Base-by-base conservation (phyloP, 306 rosid genomes). In the Vigna mungo region DNA sequence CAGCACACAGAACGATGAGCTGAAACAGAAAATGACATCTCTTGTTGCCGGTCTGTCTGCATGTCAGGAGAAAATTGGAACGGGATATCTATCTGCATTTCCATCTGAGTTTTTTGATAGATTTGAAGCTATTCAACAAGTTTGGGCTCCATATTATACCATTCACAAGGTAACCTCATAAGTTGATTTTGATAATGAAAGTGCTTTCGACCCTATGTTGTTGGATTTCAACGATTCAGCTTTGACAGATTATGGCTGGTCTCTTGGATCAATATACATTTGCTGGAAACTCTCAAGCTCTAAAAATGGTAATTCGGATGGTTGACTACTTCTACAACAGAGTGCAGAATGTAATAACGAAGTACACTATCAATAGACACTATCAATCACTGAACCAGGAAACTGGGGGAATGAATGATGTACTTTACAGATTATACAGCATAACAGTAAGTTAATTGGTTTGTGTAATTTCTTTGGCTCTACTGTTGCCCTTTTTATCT, bases 61-160 rank as follows among this genome's bases (percentile, higher is more conserved):
- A 2, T 95, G 98, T 87, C 98, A 95, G 82, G 70, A 88, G 72
- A 82, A 85, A 84, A 81, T 90, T 32, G 92, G 96, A 53, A 81
- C 86, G 0, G 98, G 98, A 43, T 95, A 95, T 85, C 95, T 95
- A 56, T 95, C 98, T 34, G 97, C 98, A 16, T 95, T 90, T 81
- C 98, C 98, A 5, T 36, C 90, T 0, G 95, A 89, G 68, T 49
- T 52, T 12, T 94, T 95, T 64, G 98, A 95, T 82, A 88, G 88
- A 9, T 72, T 85, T 68, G 98, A 92, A 80, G 91, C 86, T 51
- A 9, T 86, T 46, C 6, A 75, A 58, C 59, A 68, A 34, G 93
- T 83, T n/a, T 95, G 98, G 97, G 98, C 97, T 78, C 97, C 98
- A 52, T 95, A 95, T 77, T 95, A 95, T 86, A 95, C 98, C 75